Evolutionary conservation across 1,284 basidiomycete genomes (phyloP).

Genomic region (Heterobasidion irregulare): DNA sequence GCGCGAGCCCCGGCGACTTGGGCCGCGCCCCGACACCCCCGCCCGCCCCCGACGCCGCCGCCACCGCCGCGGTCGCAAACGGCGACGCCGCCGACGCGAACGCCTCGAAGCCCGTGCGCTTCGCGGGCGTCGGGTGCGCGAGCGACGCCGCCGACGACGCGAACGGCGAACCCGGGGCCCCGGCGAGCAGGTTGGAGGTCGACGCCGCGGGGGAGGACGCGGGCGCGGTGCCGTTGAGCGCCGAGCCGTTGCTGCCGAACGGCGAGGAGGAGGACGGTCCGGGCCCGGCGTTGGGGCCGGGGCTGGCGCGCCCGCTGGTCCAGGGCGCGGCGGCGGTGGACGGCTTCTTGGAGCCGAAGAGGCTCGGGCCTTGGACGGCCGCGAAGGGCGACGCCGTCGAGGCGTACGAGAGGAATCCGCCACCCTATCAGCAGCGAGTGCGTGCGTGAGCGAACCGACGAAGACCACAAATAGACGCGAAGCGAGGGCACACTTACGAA

Average conservation of each 20-base stretch:
- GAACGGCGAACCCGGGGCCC: constrained; percentile 3
- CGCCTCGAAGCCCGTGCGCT: constrained; percentile 21
- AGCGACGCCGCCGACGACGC: constrained; percentile 1
- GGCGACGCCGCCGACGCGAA: constrained; percentile 57
- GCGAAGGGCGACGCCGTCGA: constrained; percentile 64
- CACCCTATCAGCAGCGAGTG: constrained; percentile 19
- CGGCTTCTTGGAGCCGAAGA: constrained; percentile 34
- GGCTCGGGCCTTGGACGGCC: constrained; percentile 53
- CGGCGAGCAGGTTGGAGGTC: neutral
- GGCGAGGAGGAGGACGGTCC: neutral
- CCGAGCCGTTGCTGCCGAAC: neutral
- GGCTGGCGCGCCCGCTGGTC: neutral
- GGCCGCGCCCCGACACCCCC: constrained; percentile 3
- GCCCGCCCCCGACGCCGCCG: too few relatives aligned
- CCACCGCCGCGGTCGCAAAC: constrained; percentile 34
- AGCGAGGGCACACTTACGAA: constrained; percentile 4
- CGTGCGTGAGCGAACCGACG: constrained; percentile 5
- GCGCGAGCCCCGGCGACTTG: constrained; percentile 26
- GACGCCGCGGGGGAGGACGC: constrained; percentile 5
- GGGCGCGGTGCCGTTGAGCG: constrained; percentile 4
- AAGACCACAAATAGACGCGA: neutral
- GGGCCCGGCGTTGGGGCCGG: too few relatives aligned
- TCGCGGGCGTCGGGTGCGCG: constrained; percentile 17
- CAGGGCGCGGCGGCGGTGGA: neutral
- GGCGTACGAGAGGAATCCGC: constrained; percentile 71